Evolutionary conservation across 169 alveolate species (phyloP).

Genomic region (Nephromyces sp.): DNA sequence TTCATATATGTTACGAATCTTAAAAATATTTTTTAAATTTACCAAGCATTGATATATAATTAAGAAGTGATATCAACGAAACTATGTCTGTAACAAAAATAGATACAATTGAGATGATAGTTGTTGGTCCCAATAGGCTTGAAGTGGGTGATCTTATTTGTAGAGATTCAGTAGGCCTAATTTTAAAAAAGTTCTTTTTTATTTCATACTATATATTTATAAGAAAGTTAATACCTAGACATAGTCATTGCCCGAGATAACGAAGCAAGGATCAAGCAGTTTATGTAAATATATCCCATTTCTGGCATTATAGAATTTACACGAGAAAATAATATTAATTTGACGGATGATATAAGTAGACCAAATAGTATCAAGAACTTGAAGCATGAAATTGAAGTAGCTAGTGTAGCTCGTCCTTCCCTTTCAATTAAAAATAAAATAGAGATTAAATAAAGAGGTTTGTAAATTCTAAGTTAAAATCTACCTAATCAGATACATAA

Average conservation of each 20-base stretch:
- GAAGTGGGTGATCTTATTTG: slow-evolving; percentile 69
- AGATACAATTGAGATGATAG: slow-evolving; percentile 54
- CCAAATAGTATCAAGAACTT: slow-evolving; percentile 77
- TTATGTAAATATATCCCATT: slow-evolving; percentile 63
- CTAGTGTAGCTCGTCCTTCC: slow-evolving; percentile 78
- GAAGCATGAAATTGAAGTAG: slow-evolving; percentile 74
- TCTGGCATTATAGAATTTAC: slow-evolving; percentile 70
- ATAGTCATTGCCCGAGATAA: slow-evolving; percentile 61
- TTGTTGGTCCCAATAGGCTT: slow-evolving; percentile 67
- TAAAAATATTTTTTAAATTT: too few relatives aligned
- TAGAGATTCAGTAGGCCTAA: slow-evolving; percentile 54
- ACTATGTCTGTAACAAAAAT: slow-evolving; percentile 38
- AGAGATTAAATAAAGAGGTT: too few relatives aligned
- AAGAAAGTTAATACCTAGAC: slow-evolving; percentile 33
- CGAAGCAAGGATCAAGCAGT: slow-evolving; percentile 51
- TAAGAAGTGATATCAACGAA: not conserved
- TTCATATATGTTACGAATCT: too few relatives aligned
- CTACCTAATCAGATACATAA: not conserved
- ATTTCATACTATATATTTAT: not conserved
- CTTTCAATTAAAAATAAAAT: not conserved
- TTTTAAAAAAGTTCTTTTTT: not conserved
- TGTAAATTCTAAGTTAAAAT: not conserved
- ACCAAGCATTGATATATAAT: slow-evolving; percentile 5
- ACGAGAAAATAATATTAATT: slow-evolving; percentile 54
- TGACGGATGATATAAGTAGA: slow-evolving; percentile 66